Conservation (phyloP, 23 red algal genomes). For the Gracilaria vermiculophylla region DNA sequence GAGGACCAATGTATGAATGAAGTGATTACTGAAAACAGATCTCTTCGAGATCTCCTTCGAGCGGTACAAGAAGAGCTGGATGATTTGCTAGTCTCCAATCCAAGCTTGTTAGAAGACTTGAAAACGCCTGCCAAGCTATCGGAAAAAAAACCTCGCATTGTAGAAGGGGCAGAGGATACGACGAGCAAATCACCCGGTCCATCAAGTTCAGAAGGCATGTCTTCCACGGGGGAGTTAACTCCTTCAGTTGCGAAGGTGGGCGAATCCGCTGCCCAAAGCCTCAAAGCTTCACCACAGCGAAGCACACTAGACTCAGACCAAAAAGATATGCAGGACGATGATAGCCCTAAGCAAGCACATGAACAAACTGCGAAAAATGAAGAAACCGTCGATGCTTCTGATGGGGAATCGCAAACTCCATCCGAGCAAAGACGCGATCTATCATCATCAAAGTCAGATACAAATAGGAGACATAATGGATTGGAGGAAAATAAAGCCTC, state of each 20-base stretch:
- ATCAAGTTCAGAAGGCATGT: neutral
- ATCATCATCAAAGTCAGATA: neutral
- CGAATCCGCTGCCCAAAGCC: neutral
- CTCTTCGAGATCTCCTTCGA: constrained; percentile 42
- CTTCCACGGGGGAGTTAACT: neutral
- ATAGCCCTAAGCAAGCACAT: neutral
- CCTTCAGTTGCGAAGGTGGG: neutral
- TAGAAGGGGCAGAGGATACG: neutral
- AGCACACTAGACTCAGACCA: neutral
- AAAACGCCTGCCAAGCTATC: neutral
- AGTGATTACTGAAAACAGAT: constrained; percentile 19
- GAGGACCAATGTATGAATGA: constrained; percentile 10
- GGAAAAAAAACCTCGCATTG: neutral
- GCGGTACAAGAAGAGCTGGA: constrained; percentile 52
- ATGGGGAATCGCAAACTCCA: neutral
- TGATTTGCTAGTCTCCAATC: constrained; percentile 13
- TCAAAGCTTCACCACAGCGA: neutral
- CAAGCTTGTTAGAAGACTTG: neutral
- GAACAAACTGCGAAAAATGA: neutral
- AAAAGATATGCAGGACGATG: neutral
- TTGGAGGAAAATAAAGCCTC: too few species aligned
- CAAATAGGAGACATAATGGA: neutral
- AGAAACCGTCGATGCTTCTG: neutral
- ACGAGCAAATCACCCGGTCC: neutral
- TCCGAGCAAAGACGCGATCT: neutral